phyloP scores from a whole-genome alignment of 2,329 filamentous ascomycete species.

The Scedosporium boydii region DNA sequence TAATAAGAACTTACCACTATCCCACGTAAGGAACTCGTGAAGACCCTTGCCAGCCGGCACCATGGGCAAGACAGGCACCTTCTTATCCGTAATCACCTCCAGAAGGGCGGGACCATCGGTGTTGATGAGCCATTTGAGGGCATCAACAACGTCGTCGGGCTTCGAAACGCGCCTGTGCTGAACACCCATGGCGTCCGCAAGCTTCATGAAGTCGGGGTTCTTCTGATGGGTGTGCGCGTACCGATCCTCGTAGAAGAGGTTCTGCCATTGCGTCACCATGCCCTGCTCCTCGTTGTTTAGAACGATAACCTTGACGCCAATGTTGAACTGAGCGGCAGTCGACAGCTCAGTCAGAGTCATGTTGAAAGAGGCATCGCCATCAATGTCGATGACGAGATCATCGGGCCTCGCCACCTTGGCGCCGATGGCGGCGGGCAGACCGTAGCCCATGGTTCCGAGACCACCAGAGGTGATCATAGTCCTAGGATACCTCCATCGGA shows the following conservation, averaged over 20 bases:
- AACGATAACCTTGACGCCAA: slow-evolving; percentile 88
- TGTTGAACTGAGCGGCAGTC: slow-evolving; percentile 90
- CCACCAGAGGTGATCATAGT: slow-evolving; percentile 96
- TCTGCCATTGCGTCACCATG: slow-evolving; percentile 96
- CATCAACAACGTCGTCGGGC: slow-evolving; percentile 67
- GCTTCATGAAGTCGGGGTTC: slow-evolving; percentile 87
- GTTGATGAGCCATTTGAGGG: slow-evolving; percentile 73
- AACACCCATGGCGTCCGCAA: slow-evolving; percentile 84
- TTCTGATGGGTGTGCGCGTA: slow-evolving; percentile 81
- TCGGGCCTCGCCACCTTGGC: slow-evolving; percentile 76
- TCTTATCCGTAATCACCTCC: slow-evolving; percentile 84
- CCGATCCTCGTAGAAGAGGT: slow-evolving; percentile 85
- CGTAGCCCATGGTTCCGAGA: slow-evolving; percentile 80
- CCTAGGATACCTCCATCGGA: slow-evolving; percentile 83
- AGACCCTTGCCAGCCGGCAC: slow-evolving; percentile 79
- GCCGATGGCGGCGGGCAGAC: slow-evolving; percentile 88
- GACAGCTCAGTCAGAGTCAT: slow-evolving; percentile 96
- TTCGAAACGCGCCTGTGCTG: slow-evolving; percentile 63
- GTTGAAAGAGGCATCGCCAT: slow-evolving; percentile 97
- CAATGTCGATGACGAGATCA: slow-evolving; percentile 85
- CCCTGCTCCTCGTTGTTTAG: slow-evolving; percentile 96
- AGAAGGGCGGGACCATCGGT: slow-evolving; percentile 76
- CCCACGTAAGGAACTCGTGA: slow-evolving; percentile 89
- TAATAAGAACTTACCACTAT: slow-evolving; percentile 50
- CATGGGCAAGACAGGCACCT: slow-evolving; percentile 96